A percentile compares a stretch with the other conserved stretches of the same genome.
These are phyloP conservation scores for Neurospora sp. DNA, from an alignment of 495 filamentous ascomycete species.

Conservation along the genomic window DNA sequence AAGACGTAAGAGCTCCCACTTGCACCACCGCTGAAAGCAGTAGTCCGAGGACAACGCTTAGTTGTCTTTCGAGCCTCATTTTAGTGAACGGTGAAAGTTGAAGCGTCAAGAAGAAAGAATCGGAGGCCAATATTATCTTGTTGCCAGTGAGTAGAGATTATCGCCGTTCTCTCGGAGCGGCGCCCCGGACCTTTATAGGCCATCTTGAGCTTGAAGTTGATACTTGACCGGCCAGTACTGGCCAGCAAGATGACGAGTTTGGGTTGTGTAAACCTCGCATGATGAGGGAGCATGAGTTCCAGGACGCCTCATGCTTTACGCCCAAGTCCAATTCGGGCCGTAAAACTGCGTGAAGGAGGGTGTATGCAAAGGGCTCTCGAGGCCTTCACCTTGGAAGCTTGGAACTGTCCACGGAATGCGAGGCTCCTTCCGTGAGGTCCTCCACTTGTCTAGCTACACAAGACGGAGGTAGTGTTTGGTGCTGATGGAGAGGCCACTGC, in stretches of 20 bases:
- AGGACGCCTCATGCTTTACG: not conserved
- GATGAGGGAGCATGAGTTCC: not conserved
- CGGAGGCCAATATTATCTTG: not conserved
- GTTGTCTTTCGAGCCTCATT: not conserved
- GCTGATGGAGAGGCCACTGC: not conserved
- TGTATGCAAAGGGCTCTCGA: not conserved
- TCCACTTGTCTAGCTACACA: not conserved
- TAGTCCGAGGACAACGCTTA: not conserved
- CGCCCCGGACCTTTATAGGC: not conserved
- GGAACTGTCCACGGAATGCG: not conserved
- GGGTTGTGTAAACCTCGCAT: not conserved
- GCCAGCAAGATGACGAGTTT: not conserved
- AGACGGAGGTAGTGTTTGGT: not conserved
- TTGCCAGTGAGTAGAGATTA: not conserved
- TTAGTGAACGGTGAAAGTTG: not conserved
- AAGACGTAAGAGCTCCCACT: constrained; percentile 10
- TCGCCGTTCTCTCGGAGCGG: not conserved
- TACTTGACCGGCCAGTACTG: not conserved
- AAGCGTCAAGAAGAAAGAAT: not conserved
- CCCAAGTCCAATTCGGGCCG: not conserved
- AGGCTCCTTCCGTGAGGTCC: not conserved
- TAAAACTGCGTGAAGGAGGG: not conserved
- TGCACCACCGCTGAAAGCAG: not conserved
- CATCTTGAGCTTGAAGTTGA: not conserved
- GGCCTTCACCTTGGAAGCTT: not conserved